phyloP scores from a whole-genome alignment of 2,329 filamentous ascomycete genomes.

The Fusarium sp. region DNA sequence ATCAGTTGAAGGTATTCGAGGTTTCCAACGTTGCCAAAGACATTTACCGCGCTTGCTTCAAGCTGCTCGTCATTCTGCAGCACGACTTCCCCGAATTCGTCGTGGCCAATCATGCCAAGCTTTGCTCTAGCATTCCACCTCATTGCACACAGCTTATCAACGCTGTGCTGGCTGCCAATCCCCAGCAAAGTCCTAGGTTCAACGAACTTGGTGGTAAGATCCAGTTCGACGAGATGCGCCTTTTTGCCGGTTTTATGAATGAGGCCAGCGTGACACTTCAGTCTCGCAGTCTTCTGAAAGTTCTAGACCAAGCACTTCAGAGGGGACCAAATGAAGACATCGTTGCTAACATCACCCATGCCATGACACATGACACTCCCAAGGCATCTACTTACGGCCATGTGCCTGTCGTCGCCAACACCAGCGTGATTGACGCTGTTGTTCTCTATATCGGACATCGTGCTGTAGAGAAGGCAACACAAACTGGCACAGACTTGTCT shows the following conservation, averaged over 20 bases:
- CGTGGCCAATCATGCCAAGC: slow-evolving; percentile 83
- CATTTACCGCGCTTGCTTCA: slow-evolving; percentile 84
- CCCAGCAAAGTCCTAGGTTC: slow-evolving; percentile 76
- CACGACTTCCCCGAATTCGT: slow-evolving; percentile 97
- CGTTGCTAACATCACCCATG: slow-evolving; percentile 80
- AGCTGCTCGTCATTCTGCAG: slow-evolving; percentile 85
- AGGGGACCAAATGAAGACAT: slow-evolving; percentile 76
- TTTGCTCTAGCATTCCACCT: slow-evolving; percentile 83
- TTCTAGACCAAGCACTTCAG: slow-evolving; percentile 70
- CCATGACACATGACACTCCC: slow-evolving; percentile 70
- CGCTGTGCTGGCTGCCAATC: slow-evolving; percentile 84
- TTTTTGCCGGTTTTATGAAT: slow-evolving; percentile 72
- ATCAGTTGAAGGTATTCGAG: slow-evolving; percentile 80
- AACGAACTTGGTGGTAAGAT: slow-evolving; percentile 79
- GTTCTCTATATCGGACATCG: slow-evolving; percentile 84
- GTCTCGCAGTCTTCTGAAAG: slow-evolving; percentile 66
- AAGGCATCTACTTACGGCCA: slow-evolving; percentile 74
- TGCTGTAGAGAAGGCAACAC: slow-evolving; percentile 71
- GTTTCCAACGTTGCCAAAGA: slow-evolving; percentile 79
- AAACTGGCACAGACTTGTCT: slow-evolving; percentile 69
- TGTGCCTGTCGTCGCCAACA: slow-evolving; percentile 75
- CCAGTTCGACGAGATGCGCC: slow-evolving; percentile 77
- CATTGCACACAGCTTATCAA: slow-evolving; percentile 91
- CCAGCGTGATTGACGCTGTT: slow-evolving; percentile 80
- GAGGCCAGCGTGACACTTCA: slow-evolving; percentile 69